Base-by-base conservation (phyloP, 495 filamentous ascomycete species). In the Pyrenula massariospora region DNA sequence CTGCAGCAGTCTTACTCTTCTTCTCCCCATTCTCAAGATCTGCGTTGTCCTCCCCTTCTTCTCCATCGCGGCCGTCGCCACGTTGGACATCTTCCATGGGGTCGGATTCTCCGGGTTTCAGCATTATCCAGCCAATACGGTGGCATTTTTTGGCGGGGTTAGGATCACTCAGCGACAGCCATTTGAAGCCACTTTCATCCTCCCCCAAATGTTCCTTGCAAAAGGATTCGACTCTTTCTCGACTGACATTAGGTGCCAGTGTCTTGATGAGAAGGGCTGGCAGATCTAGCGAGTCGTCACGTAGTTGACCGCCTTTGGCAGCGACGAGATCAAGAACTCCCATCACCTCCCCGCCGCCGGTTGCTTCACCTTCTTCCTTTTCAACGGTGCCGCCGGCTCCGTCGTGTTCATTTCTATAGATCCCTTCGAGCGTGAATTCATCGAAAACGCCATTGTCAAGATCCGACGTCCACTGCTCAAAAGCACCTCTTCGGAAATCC, bases 221-320 rank as follows among this genome's bases (percentile, higher is more conserved):
- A 58, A 95, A 94, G 2, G 79, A 85, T 66, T 96, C 91, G 54
- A 99, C 81, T 63, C 95, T 96, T 19, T 83, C 83, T n/a, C 94
- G 85, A 63, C 87, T 95, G 51, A 99, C 94, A 59, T 92, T 92
- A 2, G 93, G 94, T 12, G 94, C 93, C 66, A 99, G 87, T 0
- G 93, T 99, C 73, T 99, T 99, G 73, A 99, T 96, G 48, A 99
- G 80, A 23, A 99, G 76, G 0, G 94, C 91, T 12, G 93, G 94
- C 68, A 94, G 88, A 58, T 81, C 80, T 19, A 89, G 74, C 51
- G 83, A 83, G 56, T 95, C 88, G 63, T 96, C 91, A 10, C 89
- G 80, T 42, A 95, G 75, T 57, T 95, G 89, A 54, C 84, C 86
- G 50, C 85, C 88, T 60, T 78, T 79, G 25, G 84, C 82, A 42